Base-by-base conservation (phyloP, 768 basidiomycete species). In the Russula lepida region DNA sequence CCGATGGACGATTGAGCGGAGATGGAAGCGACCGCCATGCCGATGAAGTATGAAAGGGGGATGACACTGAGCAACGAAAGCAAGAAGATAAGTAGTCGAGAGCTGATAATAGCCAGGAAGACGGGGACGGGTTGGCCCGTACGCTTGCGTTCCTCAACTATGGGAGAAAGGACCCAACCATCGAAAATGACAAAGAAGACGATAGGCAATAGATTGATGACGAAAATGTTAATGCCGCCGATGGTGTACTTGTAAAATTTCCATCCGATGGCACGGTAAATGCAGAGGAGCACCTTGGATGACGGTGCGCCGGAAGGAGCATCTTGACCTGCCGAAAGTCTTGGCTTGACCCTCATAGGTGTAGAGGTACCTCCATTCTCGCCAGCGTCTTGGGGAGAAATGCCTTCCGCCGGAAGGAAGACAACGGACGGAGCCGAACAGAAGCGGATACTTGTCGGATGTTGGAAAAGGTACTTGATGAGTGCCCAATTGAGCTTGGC, bases 161-260 rank as follows among this genome's bases (percentile, higher is more conserved):
- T 71, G 0, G 85, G 86, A 25, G 88, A 77, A 25, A 98, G 78
- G 54, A 98, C 77, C 70, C 92, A 83, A 9, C 89, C 93, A 73
- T 95, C 94, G 65, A 98, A 84, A 69, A 98, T 95, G 72, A 90
- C 93, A 75, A 98, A 92, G 75, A 97, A 93, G 12, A 98, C 93
- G 58, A 98, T 73, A 2, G 93, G 88, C 35, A 98, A 70, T 61
- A 98, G 86, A 74, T 98, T 97, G 75, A 99, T 84, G 74, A 99
- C 98, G 62, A 98, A 74, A 71, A 99, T 98, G 79, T 99, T 99
- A 66, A 98, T 95, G 19, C 97, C 97, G 21, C 97, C 93, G 53
- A 99, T 82, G 6, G 97, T 99, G 72, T 99, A 99, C 79, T 99
- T 99, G 87, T 91, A 98, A 75, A 97, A 98, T 71, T 95, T 81